Base-by-base conservation (phyloP, 2,329 filamentous ascomycete species). In the Chaetomium sp. region DNA sequence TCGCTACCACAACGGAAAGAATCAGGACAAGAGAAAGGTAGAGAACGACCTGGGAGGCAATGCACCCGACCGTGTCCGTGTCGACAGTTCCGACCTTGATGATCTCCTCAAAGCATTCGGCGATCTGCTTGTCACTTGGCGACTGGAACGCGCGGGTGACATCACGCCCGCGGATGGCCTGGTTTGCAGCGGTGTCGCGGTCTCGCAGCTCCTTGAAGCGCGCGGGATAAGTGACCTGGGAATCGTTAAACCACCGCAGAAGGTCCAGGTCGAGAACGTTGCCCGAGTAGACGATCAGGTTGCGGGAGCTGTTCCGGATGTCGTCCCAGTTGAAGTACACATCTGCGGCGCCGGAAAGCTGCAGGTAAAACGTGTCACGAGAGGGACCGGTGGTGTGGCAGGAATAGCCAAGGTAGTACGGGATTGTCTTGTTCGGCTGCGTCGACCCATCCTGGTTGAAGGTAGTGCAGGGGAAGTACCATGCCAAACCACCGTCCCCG, bases 321-420 rank as follows among this genome's bases (percentile, higher is more conserved):
- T 99, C 94, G 32, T 92, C 84, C 94, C 94, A 99, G 2, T 87
- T 95, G 69, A 90, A 99, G 72, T 92, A 99, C 12, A 99, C 92
- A 64, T 96, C 91, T 2, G 91, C 94, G 3, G 85, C 77, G 49
- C 81, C 81, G 1, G 70, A 68, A 34, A 97, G 76, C 4, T 74
- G 72, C 49, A 76, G 71, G 69, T 97, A 97, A 68, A 96, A 96
- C 0, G 83, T 74, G 53, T 85, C 76, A 59, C 94, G 85, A 14
- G 85, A 82, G 1, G 71, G 71, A 6, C 75, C 72, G 0, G 85
- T 86, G 1, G 94, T 97, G 69, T 99, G 94, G 69, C 94, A 99
- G 42, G 81, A 80, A 71, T 94, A 96, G 36, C 95, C 94, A 36
- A 85, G 74, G 69, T 96, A 96, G 69, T 87, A 87, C 0, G 83